phyloP scores from a whole-genome alignment of 2,329 filamentous ascomycete species.

The Lachnellula subtilissima region DNA sequence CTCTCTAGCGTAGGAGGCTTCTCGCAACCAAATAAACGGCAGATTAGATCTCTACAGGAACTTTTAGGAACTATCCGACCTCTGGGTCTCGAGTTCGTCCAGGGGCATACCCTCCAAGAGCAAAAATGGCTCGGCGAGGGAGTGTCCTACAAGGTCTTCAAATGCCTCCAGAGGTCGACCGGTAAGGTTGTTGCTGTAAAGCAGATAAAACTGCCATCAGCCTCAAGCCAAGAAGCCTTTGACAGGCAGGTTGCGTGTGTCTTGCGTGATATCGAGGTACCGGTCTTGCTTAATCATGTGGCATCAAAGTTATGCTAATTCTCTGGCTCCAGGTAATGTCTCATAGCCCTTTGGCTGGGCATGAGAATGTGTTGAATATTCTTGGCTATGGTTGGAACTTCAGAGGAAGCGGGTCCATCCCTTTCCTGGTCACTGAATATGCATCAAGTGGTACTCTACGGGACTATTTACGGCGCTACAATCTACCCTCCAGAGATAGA shows the following conservation, averaged over 20 bases:
- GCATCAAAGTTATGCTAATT: background rate
- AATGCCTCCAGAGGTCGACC: background rate
- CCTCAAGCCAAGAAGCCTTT: background rate
- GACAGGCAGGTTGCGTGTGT: background rate
- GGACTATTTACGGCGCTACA: background rate
- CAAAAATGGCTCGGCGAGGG: constrained; percentile 1
- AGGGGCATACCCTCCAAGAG: background rate
- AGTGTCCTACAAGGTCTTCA: background rate
- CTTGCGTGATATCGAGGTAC: background rate
- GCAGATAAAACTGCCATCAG: constrained; percentile 1
- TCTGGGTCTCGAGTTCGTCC: background rate
- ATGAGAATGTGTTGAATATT: background rate
- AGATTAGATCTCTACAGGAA: background rate
- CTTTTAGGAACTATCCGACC: background rate
- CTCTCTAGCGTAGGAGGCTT: background rate
- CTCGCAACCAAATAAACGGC: background rate
- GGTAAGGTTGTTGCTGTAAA: constrained; percentile 2
- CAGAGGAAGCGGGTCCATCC: background rate
- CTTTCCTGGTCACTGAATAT: background rate
- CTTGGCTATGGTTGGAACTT: constrained; percentile 1
- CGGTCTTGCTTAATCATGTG: background rate
- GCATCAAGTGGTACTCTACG: background rate
- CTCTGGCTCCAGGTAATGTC: background rate
- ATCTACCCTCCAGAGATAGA: background rate
- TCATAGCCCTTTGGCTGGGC: background rate